Evolutionary conservation across 805 yeast species (phyloP).

Genomic region (Candida sphagnicola): DNA sequence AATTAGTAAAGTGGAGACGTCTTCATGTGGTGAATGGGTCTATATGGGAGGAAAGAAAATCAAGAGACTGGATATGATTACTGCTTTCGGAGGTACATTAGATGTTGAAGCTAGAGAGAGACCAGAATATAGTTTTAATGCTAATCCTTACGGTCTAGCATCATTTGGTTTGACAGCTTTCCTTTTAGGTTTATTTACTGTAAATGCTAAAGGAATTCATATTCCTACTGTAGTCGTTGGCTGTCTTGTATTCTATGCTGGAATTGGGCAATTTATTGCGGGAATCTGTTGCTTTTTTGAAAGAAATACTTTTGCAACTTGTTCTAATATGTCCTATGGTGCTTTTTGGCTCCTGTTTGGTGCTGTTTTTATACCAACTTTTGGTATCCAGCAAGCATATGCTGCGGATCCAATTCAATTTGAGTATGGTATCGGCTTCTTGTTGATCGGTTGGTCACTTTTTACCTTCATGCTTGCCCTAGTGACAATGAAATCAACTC

Average conservation of each 20-base stretch:
- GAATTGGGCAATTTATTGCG: slow-evolving; percentile 55
- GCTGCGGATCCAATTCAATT: slow-evolving; percentile 23
- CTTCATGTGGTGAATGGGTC: slow-evolving; percentile 33
- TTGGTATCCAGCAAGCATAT: slow-evolving; percentile 32
- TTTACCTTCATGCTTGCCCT: slow-evolving; percentile 34
- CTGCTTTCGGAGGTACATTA: slow-evolving; percentile 36
- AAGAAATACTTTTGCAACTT: slow-evolving; percentile 66
- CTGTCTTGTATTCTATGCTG: slow-evolving; percentile 62
- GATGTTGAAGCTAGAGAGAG: slow-evolving; percentile 30
- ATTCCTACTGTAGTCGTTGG: slow-evolving; percentile 56
- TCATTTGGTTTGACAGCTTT: slow-evolving; percentile 66
- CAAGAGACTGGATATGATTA: slow-evolving; percentile 35
- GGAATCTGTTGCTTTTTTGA: slow-evolving; percentile 66
- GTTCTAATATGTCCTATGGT: slow-evolving; percentile 56
- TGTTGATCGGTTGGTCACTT: slow-evolving; percentile 35
- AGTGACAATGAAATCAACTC: slow-evolving; percentile 35
- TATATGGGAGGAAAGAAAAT: slow-evolving; percentile 30
- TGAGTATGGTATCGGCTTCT: slow-evolving; percentile 31
- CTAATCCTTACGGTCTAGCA: slow-evolving; percentile 60
- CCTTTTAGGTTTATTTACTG: slow-evolving; percentile 53
- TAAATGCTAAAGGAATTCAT: slow-evolving; percentile 53
- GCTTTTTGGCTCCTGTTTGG: slow-evolving; percentile 34
- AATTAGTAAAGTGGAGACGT: slow-evolving; percentile 18
- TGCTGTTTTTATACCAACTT: slow-evolving; percentile 25
- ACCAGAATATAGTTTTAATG: slow-evolving; percentile 58